Percentiles rank a stretch among this genome's conserved stretches.
phyloP scores from a whole-genome alignment of 2,329 filamentous ascomycete genomes.

The Macrophomina pseudophaseolina region DNA sequence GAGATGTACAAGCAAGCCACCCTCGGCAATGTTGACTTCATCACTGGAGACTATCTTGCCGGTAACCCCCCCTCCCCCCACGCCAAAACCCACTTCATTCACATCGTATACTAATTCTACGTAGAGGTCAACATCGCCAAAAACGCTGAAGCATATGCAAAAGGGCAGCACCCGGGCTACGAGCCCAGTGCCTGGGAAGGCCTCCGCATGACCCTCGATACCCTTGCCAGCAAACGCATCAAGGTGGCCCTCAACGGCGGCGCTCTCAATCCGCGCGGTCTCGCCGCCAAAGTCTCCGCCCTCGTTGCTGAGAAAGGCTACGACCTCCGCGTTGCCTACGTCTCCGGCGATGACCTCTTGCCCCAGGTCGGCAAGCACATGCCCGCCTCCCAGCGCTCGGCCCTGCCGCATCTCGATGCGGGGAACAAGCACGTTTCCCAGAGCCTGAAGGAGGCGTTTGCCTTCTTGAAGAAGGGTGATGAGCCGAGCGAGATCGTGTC shows the following conservation, averaged over 20 bases:
- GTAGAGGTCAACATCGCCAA: slow-evolving; percentile 52
- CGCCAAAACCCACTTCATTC: background rate
- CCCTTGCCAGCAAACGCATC: slow-evolving; percentile 56
- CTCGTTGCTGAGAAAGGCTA: slow-evolving; percentile 45
- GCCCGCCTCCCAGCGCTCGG: slow-evolving; percentile 33
- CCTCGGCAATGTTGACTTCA: slow-evolving; percentile 45
- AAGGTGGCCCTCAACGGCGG: slow-evolving; percentile 64
- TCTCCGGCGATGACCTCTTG: slow-evolving; percentile 54
- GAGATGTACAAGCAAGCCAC: slow-evolving; percentile 44
- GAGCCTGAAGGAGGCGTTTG: slow-evolving; percentile 42
- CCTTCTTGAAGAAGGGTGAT: slow-evolving; percentile 44
- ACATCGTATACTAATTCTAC: too few relatives aligned
- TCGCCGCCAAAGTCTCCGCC: slow-evolving; percentile 52
- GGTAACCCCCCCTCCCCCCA: slow-evolving; percentile 30
- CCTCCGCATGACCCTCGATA: slow-evolving; percentile 51
- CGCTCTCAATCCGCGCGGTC: slow-evolving; percentile 58
- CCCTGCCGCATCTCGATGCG: slow-evolving; percentile 51
- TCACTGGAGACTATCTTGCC: slow-evolving; percentile 50
- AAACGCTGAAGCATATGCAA: slow-evolving; percentile 44
- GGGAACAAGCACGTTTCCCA: slow-evolving; percentile 44
- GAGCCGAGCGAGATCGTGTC: slow-evolving; percentile 38
- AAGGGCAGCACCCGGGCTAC: slow-evolving; percentile 50
- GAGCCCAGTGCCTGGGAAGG: slow-evolving; percentile 57
- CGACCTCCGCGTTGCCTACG: slow-evolving; percentile 51
- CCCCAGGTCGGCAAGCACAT: slow-evolving; percentile 36